phyloP scores from a whole-genome alignment of 345 rosid species.

The Lenwebbia sp. region DNA sequence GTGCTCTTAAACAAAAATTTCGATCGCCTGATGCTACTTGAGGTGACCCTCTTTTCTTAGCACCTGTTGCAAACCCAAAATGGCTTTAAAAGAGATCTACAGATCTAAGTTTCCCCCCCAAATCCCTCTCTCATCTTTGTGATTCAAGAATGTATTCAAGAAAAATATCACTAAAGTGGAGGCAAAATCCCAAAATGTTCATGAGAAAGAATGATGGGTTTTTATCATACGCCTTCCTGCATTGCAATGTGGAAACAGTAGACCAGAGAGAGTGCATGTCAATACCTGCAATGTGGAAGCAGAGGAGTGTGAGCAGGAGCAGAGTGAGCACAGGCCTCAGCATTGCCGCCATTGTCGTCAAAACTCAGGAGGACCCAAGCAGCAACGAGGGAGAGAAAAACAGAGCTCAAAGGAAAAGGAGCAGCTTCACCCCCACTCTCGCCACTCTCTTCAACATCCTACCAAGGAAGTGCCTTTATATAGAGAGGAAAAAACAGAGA shows the following conservation, averaged over 20 bases:
- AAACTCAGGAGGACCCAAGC: neutral
- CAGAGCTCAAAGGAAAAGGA: neutral
- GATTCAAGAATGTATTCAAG: neutral
- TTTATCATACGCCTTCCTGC: neutral
- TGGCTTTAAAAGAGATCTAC: neutral
- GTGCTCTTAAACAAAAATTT: neutral
- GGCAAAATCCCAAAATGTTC: neutral
- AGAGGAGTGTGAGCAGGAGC: conserved; percentile 10
- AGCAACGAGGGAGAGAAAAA: neutral
- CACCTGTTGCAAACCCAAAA: neutral
- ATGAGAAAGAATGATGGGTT: neutral
- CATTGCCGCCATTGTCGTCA: conserved; percentile 6
- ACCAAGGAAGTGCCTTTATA: neutral
- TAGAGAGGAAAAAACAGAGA: neutral
- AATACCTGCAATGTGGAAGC: conserved; percentile 29
- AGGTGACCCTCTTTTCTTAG: neutral
- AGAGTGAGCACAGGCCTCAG: conserved; percentile 6
- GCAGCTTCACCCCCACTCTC: neutral
- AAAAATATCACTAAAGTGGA: neutral
- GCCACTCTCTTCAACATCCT: neutral
- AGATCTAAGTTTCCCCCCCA: neutral
- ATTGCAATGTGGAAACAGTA: neutral
- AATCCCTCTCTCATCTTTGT: neutral
- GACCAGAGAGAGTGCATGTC: neutral
- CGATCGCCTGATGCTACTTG: neutral